Percentiles rank a stretch among this genome's conserved stretches.
phyloP scores from a whole-genome alignment of 208 protist species.

The Angomonas ambiguus region DNA sequence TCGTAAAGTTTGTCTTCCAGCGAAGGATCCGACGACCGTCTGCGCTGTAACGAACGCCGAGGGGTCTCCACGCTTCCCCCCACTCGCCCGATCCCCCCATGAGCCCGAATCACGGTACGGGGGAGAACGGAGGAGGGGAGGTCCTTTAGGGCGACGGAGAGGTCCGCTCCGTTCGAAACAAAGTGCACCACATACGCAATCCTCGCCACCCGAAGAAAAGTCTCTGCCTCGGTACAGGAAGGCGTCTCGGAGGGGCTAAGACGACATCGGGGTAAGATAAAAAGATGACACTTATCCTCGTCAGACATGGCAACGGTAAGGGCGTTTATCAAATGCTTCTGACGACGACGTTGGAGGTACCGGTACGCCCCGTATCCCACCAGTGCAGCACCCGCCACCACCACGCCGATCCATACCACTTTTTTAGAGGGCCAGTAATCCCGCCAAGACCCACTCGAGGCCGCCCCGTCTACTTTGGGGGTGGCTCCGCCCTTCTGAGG shows the following conservation, averaged over 20 bases:
- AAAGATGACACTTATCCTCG: not conserved
- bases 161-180: not conserved
- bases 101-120: not conserved
- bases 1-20: not conserved
- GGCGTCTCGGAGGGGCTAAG: not conserved
- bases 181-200: conserved; percentile 1
- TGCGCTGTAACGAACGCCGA: not conserved
- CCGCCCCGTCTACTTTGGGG: too few relatives aligned
- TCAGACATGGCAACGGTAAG: not conserved
- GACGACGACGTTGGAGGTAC: not conserved
- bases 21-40: not conserved
- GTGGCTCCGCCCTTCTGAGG: not conserved
- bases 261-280: not conserved
- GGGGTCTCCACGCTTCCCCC: not conserved
- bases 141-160: not conserved
- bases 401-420: not conserved
- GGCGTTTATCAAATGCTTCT: not conserved
- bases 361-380: not conserved
- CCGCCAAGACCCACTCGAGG: not conserved
- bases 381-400: not conserved
- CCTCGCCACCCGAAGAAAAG: not conserved
- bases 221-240: not conserved
- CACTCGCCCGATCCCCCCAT: not conserved
- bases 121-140: not conserved
- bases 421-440: not conserved